Conservation (phyloP, 306 rosid genomes). For the Medicago arabica region DNA sequence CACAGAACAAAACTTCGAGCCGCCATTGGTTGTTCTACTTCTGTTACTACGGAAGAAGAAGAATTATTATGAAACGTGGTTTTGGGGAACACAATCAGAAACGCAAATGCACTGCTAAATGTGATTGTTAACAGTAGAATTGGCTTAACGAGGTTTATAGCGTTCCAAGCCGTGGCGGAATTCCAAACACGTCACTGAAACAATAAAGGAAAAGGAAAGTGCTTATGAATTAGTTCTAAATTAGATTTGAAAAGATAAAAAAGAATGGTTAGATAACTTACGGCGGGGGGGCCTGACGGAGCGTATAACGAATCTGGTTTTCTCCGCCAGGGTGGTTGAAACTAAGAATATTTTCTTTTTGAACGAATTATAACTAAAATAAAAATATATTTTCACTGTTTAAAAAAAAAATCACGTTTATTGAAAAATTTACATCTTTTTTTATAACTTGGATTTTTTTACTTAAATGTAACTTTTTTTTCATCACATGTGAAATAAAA, state of each 20-base stretch:
- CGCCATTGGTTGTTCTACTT: slow-evolving; percentile 44
- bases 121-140: slow-evolving; percentile 24
- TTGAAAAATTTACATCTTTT: no score
- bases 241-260: not conserved
- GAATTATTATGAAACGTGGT: not conserved
- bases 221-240: not conserved
- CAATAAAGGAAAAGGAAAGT: not conserved
- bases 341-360: no score
- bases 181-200: not conserved
- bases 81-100: not conserved
- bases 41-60: not conserved
- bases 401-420: no score
- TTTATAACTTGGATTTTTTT: no score
- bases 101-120: not conserved
- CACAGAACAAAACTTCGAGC: slow-evolving; percentile 81
- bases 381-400: no score
- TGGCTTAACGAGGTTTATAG: not conserved
- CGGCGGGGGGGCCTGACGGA: not conserved
- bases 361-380: no score
- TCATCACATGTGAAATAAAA: no score
- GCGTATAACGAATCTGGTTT: not conserved
- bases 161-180: not conserved
- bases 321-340: no score
- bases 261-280: not conserved
- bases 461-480: no score